Conservation (phyloP, 495 filamentous ascomycete species). For the Chaetomium tenue region DNA sequence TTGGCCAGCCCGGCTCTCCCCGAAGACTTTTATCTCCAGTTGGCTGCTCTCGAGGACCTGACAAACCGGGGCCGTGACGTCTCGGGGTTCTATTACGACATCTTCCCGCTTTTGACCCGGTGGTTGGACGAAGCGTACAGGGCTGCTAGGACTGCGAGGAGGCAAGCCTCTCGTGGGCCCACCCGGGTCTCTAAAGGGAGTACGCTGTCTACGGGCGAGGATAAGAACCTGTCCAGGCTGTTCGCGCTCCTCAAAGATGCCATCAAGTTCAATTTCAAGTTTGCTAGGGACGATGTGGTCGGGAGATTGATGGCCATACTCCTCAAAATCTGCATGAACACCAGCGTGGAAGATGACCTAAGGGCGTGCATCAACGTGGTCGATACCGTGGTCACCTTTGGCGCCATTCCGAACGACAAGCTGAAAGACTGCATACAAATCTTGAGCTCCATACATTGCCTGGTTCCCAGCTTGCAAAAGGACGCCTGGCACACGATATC, state of each 20-base stretch:
- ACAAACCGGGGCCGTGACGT: conserved; percentile 63
- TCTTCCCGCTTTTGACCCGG: conserved; percentile 56
- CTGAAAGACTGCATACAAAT: conserved; percentile 71
- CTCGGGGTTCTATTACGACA: conserved; percentile 61
- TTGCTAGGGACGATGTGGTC: conserved; percentile 66
- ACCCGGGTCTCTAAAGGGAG: conserved; percentile 48
- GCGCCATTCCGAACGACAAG: conserved; percentile 65
- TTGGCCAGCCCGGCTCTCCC: conserved; percentile 51
- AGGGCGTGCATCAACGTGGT: conserved; percentile 72
- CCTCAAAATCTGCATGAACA: conserved; percentile 71
- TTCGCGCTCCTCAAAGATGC: conserved; percentile 75
- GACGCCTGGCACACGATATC: conserved; percentile 72
- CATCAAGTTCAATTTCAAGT: conserved; percentile 79
- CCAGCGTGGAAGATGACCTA: conserved; percentile 70
- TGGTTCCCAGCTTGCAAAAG: conserved; percentile 65
- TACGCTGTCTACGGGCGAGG: conserved; percentile 56
- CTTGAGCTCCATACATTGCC: conserved; percentile 76
- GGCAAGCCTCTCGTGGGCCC: conserved; percentile 36
- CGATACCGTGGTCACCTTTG: conserved; percentile 75
- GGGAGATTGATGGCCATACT: conserved; percentile 63
- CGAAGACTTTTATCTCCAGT: conserved; percentile 62
- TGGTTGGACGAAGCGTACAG: conserved; percentile 59
- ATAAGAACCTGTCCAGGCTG: conserved; percentile 63
- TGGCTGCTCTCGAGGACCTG: conserved; percentile 60
- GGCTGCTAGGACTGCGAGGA: conserved; percentile 51